Evolutionary conservation across 495 filamentous ascomycete species (phyloP).

Genomic region (Xeromyces bisporus): DNA sequence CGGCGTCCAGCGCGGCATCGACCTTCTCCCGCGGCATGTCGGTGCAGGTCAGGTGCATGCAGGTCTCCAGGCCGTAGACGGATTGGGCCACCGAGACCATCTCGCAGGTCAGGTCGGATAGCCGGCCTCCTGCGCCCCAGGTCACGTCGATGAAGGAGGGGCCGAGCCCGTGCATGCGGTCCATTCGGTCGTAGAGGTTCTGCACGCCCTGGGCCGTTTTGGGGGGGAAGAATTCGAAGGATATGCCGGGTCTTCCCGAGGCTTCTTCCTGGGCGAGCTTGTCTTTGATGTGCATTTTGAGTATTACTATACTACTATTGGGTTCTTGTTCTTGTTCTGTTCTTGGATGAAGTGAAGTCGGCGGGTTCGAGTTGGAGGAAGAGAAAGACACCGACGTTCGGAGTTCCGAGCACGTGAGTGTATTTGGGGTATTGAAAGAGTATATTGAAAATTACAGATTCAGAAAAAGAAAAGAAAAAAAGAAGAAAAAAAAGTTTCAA

Average conservation of each 20-base stretch:
- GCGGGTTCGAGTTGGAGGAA: too few relatives aligned
- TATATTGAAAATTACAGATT: too few relatives aligned
- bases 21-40: slow-evolving; percentile 91
- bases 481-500: too few relatives aligned
- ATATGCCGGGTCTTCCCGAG: slow-evolving; percentile 68
- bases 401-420: too few relatives aligned
- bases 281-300: slow-evolving; percentile 70
- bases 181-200: slow-evolving; percentile 98
- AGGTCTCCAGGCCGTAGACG: slow-evolving; percentile 93
- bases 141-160: slow-evolving; percentile 96
- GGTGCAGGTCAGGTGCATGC: slow-evolving; percentile 98
- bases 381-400: too few relatives aligned
- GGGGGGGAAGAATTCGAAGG: slow-evolving; percentile 99
- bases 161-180: slow-evolving; percentile 89
- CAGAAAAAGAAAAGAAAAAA: too few relatives aligned
- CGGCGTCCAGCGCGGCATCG: slow-evolving; percentile 69
- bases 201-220: slow-evolving; percentile 96
- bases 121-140: slow-evolving; percentile 89
- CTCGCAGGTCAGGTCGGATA: slow-evolving; percentile 84
- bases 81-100: slow-evolving; percentile 96
- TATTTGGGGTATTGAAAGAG: too few relatives aligned
- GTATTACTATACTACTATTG: slow-evolving; percentile 1
- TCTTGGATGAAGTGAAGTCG: background rate
- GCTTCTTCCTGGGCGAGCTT: slow-evolving; percentile 73
- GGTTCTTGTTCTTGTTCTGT: slow-evolving; percentile 1